phyloP scores from a whole-genome alignment of 495 filamentous ascomycete genomes.

The Xylaria bambusicola region DNA sequence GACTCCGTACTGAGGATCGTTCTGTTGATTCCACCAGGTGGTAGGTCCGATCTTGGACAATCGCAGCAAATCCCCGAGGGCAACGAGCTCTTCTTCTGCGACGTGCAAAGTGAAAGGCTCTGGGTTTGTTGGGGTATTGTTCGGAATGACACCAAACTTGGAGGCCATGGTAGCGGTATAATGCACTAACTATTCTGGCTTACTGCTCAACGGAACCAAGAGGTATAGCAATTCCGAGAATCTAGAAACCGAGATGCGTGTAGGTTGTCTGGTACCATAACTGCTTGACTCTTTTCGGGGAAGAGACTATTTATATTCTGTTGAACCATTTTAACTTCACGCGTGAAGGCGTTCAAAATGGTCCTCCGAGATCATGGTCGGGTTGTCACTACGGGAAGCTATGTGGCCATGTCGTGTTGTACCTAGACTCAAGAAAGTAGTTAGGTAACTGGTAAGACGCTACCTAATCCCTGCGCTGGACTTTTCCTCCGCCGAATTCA shows the following conservation, averaged over 20 bases:
- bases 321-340: not conserved
- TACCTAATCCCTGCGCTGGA: not conserved
- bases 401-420: too few relatives aligned
- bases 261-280: not conserved
- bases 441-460: conserved; percentile 1
- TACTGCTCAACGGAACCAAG: not conserved
- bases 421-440: too few relatives aligned
- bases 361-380: conserved; percentile 10
- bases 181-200: not conserved
- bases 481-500: conserved; percentile 8
- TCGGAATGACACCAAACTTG: conserved; percentile 10
- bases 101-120: conserved; percentile 19
- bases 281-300: not conserved
- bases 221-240: not conserved
- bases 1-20: conserved; percentile 54
- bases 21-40: conserved; percentile 50
- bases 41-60: conserved; percentile 54
- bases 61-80: conserved; percentile 51
- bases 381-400: not conserved
- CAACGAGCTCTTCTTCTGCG: conserved; percentile 44
- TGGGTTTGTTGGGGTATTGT: conserved; percentile 14
- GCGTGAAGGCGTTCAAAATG: not conserved
- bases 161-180: conserved; percentile 14
- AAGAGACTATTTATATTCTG: conserved; percentile 2
- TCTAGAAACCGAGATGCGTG: not conserved